Percentiles rank a stretch among this genome's conserved stretches.
Conservation (phyloP, 371 early-diverging fungal species). For the Mucor saturninus region DNA sequence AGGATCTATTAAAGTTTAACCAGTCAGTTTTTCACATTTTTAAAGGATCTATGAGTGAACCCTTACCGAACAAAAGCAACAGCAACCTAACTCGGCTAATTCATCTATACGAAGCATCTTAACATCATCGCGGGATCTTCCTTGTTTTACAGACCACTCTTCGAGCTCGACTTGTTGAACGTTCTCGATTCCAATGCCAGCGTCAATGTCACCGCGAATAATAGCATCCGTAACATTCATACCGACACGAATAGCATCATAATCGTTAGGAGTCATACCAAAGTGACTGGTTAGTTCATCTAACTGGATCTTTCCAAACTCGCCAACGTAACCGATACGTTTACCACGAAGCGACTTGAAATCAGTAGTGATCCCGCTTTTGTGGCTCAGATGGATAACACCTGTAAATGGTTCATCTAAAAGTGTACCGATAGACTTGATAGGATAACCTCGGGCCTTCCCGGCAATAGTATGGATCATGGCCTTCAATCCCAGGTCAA, state of each 20-base stretch:
- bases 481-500: slow-evolving; percentile 70
- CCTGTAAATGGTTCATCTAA: slow-evolving; percentile 74
- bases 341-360: slow-evolving; percentile 61
- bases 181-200: slow-evolving; percentile 75
- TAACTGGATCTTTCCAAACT: slow-evolving; percentile 71
- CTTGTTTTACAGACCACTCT: slow-evolving; percentile 63
- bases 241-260: slow-evolving; percentile 69
- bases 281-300: slow-evolving; percentile 65
- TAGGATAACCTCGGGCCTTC: slow-evolving; percentile 67
- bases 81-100: slow-evolving; percentile 67
- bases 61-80: slow-evolving; percentile 70
- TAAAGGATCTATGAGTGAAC: neutral
- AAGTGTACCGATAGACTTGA: slow-evolving; percentile 70
- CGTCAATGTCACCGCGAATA: slow-evolving; percentile 65
- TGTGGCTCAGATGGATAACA: slow-evolving; percentile 59
- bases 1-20: slow-evolving; percentile 45
- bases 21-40: too few species aligned
- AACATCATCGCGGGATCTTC: slow-evolving; percentile 58
- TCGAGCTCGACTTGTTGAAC: slow-evolving; percentile 74
- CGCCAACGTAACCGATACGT: slow-evolving; percentile 69
- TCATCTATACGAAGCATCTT: slow-evolving; percentile 73
- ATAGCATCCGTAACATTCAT: slow-evolving; percentile 71
- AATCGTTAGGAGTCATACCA: slow-evolving; percentile 66
- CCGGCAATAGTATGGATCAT: slow-evolving; percentile 79
- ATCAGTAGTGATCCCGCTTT: slow-evolving; percentile 62